phyloP scores from a whole-genome alignment of 148 eudicot genomes.

The Diospyros lotus region DNA sequence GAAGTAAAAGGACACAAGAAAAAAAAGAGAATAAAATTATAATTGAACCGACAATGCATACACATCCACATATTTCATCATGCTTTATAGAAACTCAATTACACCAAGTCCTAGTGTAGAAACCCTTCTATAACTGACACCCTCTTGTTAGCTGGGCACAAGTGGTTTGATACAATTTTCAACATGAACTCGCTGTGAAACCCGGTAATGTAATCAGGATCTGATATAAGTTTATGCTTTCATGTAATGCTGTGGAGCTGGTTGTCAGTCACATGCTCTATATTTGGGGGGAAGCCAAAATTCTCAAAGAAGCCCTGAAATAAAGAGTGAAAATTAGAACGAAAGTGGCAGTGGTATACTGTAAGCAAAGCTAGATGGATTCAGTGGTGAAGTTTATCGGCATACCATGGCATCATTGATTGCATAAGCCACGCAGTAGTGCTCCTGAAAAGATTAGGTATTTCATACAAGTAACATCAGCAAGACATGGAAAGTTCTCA shows the following conservation, averaged over 20 bases:
- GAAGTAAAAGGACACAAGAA: neutral
- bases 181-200: neutral
- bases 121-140: constrained; percentile 16
- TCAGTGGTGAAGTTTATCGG: constrained; percentile 9
- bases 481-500: no score
- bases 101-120: constrained; percentile 13
- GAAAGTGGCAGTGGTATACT: neutral
- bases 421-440: constrained; percentile 83
- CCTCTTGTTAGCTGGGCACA: neutral
- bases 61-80: constrained; percentile 27
- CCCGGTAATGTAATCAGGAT: neutral
- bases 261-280: constrained; percentile 17
- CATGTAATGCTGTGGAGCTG: constrained; percentile 25
- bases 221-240: neutral
- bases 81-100: constrained; percentile 21
- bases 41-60: constrained; percentile 34
- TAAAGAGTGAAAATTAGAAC: neutral
- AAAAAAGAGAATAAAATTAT: no score
- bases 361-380: constrained; percentile 3
- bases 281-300: constrained; percentile 49
- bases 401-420: constrained; percentile 75
- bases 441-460: constrained; percentile 52
- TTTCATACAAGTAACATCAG: neutral
- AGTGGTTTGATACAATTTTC: neutral
- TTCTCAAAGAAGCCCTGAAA: constrained; percentile 62